Evolutionary conservation across 345 rosid genomes (phyloP), one percentile per base, ranked within the genome.

Genomic region (Adansonia digitata): DNA sequence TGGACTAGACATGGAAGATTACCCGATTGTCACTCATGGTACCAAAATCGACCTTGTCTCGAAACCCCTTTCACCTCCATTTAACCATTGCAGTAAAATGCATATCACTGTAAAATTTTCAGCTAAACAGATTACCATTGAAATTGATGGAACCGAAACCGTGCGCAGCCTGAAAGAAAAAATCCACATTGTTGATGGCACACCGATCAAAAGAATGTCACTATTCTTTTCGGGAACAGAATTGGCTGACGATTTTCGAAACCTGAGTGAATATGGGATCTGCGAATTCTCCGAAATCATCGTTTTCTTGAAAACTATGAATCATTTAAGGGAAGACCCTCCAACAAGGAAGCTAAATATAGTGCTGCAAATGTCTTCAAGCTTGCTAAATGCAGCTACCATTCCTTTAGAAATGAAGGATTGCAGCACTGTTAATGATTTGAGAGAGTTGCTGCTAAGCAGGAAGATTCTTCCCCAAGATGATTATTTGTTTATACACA

Each of bases 1-100:
- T 67, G 98, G 96, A 24, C 86, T 94, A 1, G 99, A 93, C 85
- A 86, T 95, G 83, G 97, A 92, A 61, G 97, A 93, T 70, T 94
- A 93, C 63, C 98, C 99, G 3, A 90, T 90, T 49, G 83, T 93
- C 78, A 70, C 67, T 18, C 82, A 91, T 27, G 94, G 92, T 42
- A 85, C 97, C 3, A 91, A 74, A 74, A 89, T 95, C 42, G 87
- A 91, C 72, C 94, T 95, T 69, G 84, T 86, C 61, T 5, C 83
- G 39, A 84, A 84, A 65, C 83, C 87, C 0, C n/a, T 69, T 61
- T 27, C 66, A 45, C 51, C 73, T 69, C 8, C 63, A 8, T 62
- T 81, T 2, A 61, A 65, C 34, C 73, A 66, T 24, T 39, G 31
- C 12, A n/a, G 11, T 2, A 87, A 81, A 71, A 82, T 85, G 18